Base-by-base conservation (phyloP, 371 early-diverging fungal genomes). In the Mucor saturninus region DNA sequence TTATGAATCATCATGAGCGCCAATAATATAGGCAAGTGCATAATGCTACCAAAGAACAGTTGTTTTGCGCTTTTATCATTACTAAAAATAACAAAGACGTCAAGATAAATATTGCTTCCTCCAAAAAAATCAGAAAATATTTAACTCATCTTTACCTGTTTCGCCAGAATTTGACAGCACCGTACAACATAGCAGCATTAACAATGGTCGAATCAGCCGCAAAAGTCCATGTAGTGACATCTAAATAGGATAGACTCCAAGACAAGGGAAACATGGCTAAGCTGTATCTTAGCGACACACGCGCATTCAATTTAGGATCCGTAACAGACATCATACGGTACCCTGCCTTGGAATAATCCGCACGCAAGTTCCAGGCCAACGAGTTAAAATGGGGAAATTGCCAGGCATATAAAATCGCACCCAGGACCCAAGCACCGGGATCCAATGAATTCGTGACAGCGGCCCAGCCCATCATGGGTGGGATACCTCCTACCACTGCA, bases 371-470 rank as follows among this genome's bases (percentile, higher is more conserved):
- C 92, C 95, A 96, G 15, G 92, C 84, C 30, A 98, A 73, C 2
- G 97, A 80, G 75, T 98, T 98, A 71, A 98, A 98, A 68, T 98
- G 99, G 15, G 99, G 99, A 74, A 98, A 98, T 76, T 98, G 98
- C 98, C 99, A 98, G 0, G 94, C 93, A 72, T 91, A 98, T 42
- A 98, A 75, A 0, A 95, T 65, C 1, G 77, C 86, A 32, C 86
- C 97, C 39, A 98, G 71, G 1, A 94, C 68, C 87, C 88, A 91
- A 2, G 93, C 92, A 49, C 92, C 95, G 2, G 86, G 80, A 43
- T 91, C 95, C n/a, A 98, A 61, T 2, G 77, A 56, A 32, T 89
- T 88, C 0, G 95, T 93, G 45, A 88, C 89, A 8, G 98, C 97
- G 4, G 91, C 86, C 91, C 93, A 98, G 0, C 99, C 99, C 93